Evolutionary conservation across 495 filamentous ascomycete species (phyloP), one percentile per base, ranked within the genome.

Genomic region (Daldinia caldariorum): DNA sequence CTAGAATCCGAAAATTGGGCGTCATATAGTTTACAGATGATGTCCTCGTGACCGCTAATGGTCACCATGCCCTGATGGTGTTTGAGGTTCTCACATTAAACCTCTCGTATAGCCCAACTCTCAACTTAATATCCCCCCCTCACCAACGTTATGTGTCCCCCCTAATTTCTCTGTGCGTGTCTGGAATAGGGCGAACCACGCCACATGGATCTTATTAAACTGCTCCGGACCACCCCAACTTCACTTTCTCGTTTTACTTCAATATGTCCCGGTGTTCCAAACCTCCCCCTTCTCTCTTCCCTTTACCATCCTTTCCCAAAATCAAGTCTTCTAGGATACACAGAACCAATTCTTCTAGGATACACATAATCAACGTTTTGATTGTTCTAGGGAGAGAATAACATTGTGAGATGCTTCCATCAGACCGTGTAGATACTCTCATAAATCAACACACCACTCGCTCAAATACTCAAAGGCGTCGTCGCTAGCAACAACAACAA

Each of bases 31-130:
- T 47, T 22, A 16, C 13, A 32, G n/a, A 5, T 10, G 34, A 49
- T 34, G 26, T n/a, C 61, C 37, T 55, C 47, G 47, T 50, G 50
- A 61, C 47, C 58, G 58, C 47, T 39, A 61, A 39, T 16, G 49
- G 38, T 3, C 50, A 34, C 45, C 51, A 31, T 31, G 1, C 29
- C n/a, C 6, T 29, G 26, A 29, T 63, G 53, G 53, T 58, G 66
- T 68, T 58, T 63, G 32, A 58, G 6, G 49, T 6, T 32, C 5
- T 20, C 43, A 51, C 66, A 51, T 41, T 61, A 58, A 20, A 43
- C 53, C 51, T 58, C 14, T 14, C 29, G 32, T 18, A 58, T 16
- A 31, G 50, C 31, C 13, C 13, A 53, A 32, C 31, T 13, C n/a
- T 7, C 13, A 32, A 26, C n/a, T n/a, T n/a, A n/a, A n/a, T n/a